A percentile compares a stretch with the other conserved stretches of the same genome.
Conservation (phyloP, 306 rosid species). For the Geum urbanum region DNA sequence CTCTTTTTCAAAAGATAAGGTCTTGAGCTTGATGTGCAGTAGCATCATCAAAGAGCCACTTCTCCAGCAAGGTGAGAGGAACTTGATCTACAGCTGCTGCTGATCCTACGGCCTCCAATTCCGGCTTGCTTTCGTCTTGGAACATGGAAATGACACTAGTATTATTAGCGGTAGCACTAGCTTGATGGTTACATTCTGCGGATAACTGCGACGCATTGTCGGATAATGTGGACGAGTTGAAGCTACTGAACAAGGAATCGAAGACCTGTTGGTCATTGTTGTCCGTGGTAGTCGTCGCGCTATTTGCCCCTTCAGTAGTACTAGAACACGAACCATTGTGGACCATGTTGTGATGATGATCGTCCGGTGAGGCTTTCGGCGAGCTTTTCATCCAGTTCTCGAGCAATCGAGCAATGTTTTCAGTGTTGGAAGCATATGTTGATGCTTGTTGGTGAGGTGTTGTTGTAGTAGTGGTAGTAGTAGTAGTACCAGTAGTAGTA, state of each 20-base stretch:
- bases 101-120: slow-evolving; percentile 21
- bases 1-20: not conserved
- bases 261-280: slow-evolving; percentile 28
- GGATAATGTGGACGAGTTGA: slow-evolving; percentile 36
- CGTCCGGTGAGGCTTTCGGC: slow-evolving; percentile 33
- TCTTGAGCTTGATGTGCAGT: slow-evolving; percentile 39
- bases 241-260: slow-evolving; percentile 44
- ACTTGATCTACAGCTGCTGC: slow-evolving; percentile 17
- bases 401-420: slow-evolving; percentile 67
- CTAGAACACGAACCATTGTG: slow-evolving; percentile 29
- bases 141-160: slow-evolving; percentile 10
- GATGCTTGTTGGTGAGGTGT: slow-evolving; percentile 29
- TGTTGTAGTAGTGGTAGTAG: not conserved
- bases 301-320: slow-evolving; percentile 49
- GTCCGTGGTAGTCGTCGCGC: slow-evolving; percentile 31
- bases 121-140: slow-evolving; percentile 49
- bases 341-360: slow-evolving; percentile 10
- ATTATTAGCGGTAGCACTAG: not conserved
- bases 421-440: slow-evolving; percentile 67
- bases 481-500: not conserved
- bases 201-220: slow-evolving; percentile 34
- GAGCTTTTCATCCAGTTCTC: slow-evolving; percentile 66
- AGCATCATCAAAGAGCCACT: slow-evolving; percentile 80
- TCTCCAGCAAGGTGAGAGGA: slow-evolving; percentile 71
- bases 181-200: slow-evolving; percentile 28